A percentile compares a stretch with the other conserved stretches of the same genome.
These are phyloP conservation scores for Picochlorum sp. DNA, from an alignment of 139 green algal species.

Conservation along the genomic window DNA sequence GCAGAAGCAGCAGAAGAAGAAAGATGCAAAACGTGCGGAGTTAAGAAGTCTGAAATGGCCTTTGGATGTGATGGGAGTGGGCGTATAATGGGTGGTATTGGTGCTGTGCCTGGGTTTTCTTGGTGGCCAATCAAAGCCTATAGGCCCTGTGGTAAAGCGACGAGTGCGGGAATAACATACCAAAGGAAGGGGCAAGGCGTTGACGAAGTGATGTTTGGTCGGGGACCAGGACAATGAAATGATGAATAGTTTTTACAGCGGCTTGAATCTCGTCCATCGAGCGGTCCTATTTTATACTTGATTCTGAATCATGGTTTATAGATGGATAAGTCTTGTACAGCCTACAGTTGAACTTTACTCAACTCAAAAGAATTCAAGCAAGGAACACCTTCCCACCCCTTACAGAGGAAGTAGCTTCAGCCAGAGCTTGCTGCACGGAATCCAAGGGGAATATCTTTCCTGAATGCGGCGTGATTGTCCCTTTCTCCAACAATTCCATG, in stretches of 20 bases:
- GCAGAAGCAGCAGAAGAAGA: background rate
- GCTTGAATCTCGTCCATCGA: background rate
- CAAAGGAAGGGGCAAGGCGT: slow-evolving; percentile 66
- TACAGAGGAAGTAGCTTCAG: background rate
- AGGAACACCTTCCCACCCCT: slow-evolving; percentile 33
- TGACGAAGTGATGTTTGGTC: slow-evolving; percentile 72
- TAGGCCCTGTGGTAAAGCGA: slow-evolving; percentile 50
- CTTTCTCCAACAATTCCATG: slow-evolving; percentile 10
- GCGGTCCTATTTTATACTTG: background rate
- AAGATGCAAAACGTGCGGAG: slow-evolving; percentile 28
- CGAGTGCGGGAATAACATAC: slow-evolving; percentile 49
- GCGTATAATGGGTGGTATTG: slow-evolving; percentile 58
- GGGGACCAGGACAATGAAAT: background rate
- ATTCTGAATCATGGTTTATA: background rate
- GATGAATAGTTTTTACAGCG: background rate
- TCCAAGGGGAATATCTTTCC: slow-evolving; percentile 20
- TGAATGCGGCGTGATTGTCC: slow-evolving; percentile 6
- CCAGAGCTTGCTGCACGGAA: slow-evolving; percentile 6
- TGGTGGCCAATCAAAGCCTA: slow-evolving; percentile 90
- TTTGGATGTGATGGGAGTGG: slow-evolving; percentile 56
- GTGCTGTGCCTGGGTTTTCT: slow-evolving; percentile 51
- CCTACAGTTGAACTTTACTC: background rate
- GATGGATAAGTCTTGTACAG: background rate
- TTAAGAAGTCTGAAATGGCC: slow-evolving; percentile 10
- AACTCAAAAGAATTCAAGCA: background rate